Conservation (phyloP, 2,329 filamentous ascomycete species). For the Diaporthe aspalathi region DNA sequence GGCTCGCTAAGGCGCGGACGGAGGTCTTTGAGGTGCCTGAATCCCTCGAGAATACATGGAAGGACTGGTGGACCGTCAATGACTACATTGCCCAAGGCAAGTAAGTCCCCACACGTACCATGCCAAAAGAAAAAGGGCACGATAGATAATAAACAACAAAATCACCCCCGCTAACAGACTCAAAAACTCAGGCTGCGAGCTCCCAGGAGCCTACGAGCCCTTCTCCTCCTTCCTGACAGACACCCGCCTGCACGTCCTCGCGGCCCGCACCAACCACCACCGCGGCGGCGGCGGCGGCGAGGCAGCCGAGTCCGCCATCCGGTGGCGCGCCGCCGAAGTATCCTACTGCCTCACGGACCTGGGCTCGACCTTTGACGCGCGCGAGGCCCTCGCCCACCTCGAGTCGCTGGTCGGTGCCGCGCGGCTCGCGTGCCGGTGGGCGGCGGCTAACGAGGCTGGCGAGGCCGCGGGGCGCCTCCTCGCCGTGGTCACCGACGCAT, state of each 20-base stretch:
- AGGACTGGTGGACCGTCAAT: not conserved
- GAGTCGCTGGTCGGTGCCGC: not conserved
- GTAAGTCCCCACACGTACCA: not conserved
- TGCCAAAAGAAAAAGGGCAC: too few relatives aligned
- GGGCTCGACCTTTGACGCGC: not conserved
- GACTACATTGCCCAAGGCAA: not conserved
- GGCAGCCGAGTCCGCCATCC: not conserved
- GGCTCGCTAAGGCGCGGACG: not conserved
- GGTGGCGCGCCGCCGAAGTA: not conserved
- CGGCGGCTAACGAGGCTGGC: too few relatives aligned
- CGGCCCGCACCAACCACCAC: not conserved
- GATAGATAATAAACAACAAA: not conserved
- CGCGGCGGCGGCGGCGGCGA: not conserved
- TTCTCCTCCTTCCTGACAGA: conserved; percentile 9
- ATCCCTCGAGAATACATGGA: not conserved
- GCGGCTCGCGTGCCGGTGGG: not conserved
- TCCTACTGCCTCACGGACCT: not conserved
- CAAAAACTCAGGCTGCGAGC: conserved; percentile 13
- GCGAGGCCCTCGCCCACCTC: not conserved
- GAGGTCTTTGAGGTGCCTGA: not conserved
- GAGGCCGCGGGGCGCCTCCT: not conserved
- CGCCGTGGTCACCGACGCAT: not conserved
- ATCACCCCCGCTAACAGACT: not conserved
- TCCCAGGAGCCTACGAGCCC: not conserved
- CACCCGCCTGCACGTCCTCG: not conserved